These are phyloP conservation scores for Penicillium vulpinum DNA, from an alignment of 2,329 filamentous ascomycete species.

Conservation along the genomic window DNA sequence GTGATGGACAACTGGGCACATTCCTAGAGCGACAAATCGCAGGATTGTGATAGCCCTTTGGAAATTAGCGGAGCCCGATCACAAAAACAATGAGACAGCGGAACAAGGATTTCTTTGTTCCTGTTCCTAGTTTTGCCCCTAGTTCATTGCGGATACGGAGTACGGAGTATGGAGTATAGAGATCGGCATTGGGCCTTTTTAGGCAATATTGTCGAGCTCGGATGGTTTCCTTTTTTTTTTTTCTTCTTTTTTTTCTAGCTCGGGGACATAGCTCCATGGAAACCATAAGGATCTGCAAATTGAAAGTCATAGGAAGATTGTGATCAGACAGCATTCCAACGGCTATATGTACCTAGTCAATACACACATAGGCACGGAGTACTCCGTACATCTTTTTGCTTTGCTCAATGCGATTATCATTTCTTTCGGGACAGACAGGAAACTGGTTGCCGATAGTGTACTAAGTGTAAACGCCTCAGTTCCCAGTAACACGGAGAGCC, in stretches of 20 bases:
- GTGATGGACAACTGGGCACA: background rate
- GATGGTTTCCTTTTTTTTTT: background rate
- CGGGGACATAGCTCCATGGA: background rate
- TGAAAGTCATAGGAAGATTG: background rate
- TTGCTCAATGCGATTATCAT: background rate
- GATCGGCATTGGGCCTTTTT: background rate
- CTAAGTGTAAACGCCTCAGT: background rate
- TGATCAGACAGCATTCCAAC: background rate
- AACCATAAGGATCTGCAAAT: slow-evolving; percentile 4
- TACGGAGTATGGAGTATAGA: background rate
- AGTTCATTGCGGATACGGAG: background rate
- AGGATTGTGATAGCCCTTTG: slow-evolving; percentile 3
- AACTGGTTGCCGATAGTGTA: background rate
- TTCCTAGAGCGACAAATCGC: background rate
- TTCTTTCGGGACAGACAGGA: background rate
- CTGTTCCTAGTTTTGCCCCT: background rate
- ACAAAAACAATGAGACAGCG: slow-evolving; percentile 1
- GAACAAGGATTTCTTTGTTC: background rate
- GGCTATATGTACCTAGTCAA: background rate
- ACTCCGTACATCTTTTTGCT: background rate
- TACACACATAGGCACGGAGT: too few relatives aligned
- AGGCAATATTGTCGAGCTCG: background rate
- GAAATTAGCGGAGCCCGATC: slow-evolving; percentile 6
- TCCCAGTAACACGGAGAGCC: background rate
- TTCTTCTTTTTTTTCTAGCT: background rate